Conservation (phyloP, 257 asterid genomes). For the Petunia axillaris region DNA sequence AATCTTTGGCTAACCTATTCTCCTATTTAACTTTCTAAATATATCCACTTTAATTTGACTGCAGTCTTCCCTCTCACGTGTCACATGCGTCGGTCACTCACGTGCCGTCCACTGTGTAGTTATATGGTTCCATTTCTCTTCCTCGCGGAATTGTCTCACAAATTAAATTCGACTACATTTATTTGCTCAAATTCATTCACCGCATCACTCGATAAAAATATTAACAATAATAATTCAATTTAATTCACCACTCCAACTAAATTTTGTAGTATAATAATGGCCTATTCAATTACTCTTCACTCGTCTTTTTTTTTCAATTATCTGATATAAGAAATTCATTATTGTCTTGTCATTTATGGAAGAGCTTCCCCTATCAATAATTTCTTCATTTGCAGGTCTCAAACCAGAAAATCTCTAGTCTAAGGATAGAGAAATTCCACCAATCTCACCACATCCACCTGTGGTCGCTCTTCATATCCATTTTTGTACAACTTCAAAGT, state of each 20-base stretch:
- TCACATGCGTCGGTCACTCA: constrained; percentile 29
- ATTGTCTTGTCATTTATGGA: too few relatives aligned
- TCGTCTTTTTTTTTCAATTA: too few relatives aligned
- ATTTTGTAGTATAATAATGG: not conserved
- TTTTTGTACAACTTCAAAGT: not conserved
- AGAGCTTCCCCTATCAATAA: too few relatives aligned
- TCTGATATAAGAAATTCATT: too few relatives aligned
- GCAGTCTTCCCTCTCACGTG: not conserved
- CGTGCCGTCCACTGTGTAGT: constrained; percentile 26
- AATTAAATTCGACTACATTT: constrained; percentile 17
- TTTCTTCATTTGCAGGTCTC: too few relatives aligned
- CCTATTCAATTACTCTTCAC: not conserved
- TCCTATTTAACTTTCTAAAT: not conserved
- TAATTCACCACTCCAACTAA: constrained; percentile 6
- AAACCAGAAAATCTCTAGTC: too few relatives aligned
- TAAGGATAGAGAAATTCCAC: too few relatives aligned
- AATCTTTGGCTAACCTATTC: too few relatives aligned
- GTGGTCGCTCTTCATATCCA: not conserved
- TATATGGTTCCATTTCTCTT: not conserved
- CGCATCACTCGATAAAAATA: not conserved
- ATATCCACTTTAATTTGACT: not conserved
- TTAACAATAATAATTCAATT: not conserved
- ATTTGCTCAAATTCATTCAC: not conserved
- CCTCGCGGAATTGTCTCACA: constrained; percentile 7
- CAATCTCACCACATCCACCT: too few relatives aligned